Percentiles rank a stretch among this genome's conserved stretches.
Conservation (phyloP, 495 filamentous ascomycete species). For the Neurospora sp. region DNA sequence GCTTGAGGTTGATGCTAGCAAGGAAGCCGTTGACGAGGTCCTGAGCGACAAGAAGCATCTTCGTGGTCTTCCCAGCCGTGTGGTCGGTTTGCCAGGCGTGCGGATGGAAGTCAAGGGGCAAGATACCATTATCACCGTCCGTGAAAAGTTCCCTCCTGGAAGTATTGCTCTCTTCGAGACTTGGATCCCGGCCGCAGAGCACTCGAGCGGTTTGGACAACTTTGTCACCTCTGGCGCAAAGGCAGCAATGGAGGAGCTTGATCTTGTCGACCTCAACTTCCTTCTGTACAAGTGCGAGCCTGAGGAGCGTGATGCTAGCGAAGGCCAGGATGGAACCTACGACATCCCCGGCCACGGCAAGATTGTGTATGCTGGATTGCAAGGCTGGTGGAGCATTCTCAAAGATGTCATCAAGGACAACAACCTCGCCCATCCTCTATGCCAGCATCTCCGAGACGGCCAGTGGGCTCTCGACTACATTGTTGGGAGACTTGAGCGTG, state of each 20-base stretch:
- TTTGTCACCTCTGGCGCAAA: constrained; percentile 75
- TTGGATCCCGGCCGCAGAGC: constrained; percentile 77
- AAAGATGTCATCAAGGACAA: constrained; percentile 80
- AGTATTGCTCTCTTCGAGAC: constrained; percentile 94
- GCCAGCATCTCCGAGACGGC: constrained; percentile 82
- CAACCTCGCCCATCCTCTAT: constrained; percentile 84
- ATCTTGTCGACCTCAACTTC: constrained; percentile 80
- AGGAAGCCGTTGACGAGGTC: constrained; percentile 52
- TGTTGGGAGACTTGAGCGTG: constrained; percentile 63
- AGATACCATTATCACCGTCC: constrained; percentile 72
- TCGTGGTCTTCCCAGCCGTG: constrained; percentile 70
- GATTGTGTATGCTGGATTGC: constrained; percentile 89
- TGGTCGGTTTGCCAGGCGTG: constrained; percentile 61
- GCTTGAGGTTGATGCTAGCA: constrained; percentile 66
- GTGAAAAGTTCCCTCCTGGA: constrained; percentile 75
- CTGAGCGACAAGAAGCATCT: constrained; percentile 60
- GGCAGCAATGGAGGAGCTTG: constrained; percentile 63
- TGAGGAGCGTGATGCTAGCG: constrained; percentile 77
- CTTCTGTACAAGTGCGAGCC: constrained; percentile 85
- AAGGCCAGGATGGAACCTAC: constrained; percentile 77
- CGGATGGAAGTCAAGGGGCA: constrained; percentile 54
- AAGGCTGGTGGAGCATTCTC: constrained; percentile 96
- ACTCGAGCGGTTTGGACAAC: constrained; percentile 67
- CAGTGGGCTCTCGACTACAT: constrained; percentile 94
- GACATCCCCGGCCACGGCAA: constrained; percentile 72